Base-by-base conservation (phyloP, 805 yeast species). In the Naumovozyma baii region DNA sequence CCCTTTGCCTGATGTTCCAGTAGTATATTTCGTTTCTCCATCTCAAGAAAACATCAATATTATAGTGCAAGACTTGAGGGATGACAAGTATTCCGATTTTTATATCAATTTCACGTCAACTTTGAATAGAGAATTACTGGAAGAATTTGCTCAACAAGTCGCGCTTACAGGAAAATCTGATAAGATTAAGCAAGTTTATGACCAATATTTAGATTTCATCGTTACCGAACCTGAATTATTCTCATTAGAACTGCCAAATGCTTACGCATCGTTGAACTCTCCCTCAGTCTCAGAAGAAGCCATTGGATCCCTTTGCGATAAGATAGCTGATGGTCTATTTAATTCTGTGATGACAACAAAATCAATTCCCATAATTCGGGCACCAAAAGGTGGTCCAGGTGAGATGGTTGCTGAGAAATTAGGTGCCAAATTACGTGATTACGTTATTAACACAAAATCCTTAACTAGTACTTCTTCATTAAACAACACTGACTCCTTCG, bases 1-100 rank as follows among this genome's bases (percentile, higher is more conserved):
- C n/a, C 73, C 90, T 1, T 69, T 92, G 38, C 88, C 94, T 1
- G 98, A 92, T 52, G 97, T 90, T 12, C 96, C 97, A 0, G 97
- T 78, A 3, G 76, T 92, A 34, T 92, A 92, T 63, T 90, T 92
- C 51, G 81, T 92, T 26, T 82, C 83, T 42, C 97, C 98, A 4
- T 83, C 92, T 0, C 66, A 72, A 19, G 90, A 76, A 36, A 92
- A 92, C 56, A 69, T 92, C 32, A 64, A 73, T 22, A 55, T 63
- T 25, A 83, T 92, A 29, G 73, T 84, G 9, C 71, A 74, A 37
- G 98, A 92, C 57, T 63, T 92, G 40, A 73, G 74, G 22, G 66
- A 67, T 33, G 94, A 84, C 45, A 77, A 78, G 48, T 92, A 92
- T 58, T 83, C 85, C 31, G 74, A 76, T 20, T 80, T 73, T 54